Evolutionary conservation across 805 yeast genomes (phyloP).

Genomic region (Metschnikowia cubensis): DNA sequence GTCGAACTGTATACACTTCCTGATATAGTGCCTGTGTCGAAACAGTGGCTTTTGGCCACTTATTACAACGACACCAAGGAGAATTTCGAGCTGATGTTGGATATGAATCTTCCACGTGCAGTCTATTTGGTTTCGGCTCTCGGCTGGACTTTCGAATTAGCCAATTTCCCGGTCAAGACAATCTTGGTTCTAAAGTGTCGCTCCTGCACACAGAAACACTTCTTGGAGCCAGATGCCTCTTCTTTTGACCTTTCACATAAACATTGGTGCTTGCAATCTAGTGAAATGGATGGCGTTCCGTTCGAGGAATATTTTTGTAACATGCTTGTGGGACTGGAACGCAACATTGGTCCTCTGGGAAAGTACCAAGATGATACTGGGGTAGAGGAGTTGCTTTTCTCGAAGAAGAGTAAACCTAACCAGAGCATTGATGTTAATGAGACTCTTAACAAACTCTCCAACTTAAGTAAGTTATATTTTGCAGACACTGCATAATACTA

Average conservation of each 20-base stretch:
- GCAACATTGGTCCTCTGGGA: conserved; percentile 25
- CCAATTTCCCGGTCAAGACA: conserved; percentile 23
- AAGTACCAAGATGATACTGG: conserved; percentile 18
- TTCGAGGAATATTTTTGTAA: conserved; percentile 23
- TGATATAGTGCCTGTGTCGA: conserved; percentile 24
- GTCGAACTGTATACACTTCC: conserved; percentile 1
- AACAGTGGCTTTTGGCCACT: conserved; percentile 29
- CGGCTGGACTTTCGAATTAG: conserved; percentile 38
- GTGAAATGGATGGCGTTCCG: conserved; percentile 12
- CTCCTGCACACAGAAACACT: conserved; percentile 35
- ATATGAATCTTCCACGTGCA: conserved; percentile 27
- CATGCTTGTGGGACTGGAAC: conserved; percentile 21
- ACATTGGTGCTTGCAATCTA: conserved; percentile 31
- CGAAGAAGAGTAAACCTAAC: conserved; percentile 16
- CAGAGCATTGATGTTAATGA: conserved; percentile 29
- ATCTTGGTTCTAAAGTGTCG: conserved; percentile 33
- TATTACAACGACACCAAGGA: conserved; percentile 35
- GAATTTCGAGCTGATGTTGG: conserved; percentile 24
- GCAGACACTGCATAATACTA: conserved; percentile 9
- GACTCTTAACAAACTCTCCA: conserved; percentile 30
- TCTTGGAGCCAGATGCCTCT: conserved; percentile 18
- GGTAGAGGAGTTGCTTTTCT: conserved; percentile 11
- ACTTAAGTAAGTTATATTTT: conserved; percentile 35
- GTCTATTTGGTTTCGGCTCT: conserved; percentile 31
- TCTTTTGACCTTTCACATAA: conserved; percentile 23